Evolutionary conservation across 164 flowering plant genomes (phyloP), one percentile per base, ranked within the genome.

Genomic region (Liriodendron chinense): DNA sequence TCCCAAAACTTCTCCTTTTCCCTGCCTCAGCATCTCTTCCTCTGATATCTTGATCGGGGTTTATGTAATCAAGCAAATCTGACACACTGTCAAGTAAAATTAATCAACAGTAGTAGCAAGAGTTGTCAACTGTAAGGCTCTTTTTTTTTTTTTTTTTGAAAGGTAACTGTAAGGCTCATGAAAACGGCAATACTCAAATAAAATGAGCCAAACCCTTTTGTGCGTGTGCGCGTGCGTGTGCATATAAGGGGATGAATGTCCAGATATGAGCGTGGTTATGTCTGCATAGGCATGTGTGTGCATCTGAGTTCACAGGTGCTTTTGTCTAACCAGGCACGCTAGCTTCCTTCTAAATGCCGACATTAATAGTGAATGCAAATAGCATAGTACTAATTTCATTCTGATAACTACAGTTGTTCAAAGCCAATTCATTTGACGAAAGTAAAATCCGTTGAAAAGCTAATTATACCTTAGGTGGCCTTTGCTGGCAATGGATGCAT

Each of bases 401-500:
- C 16, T 1, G 59, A 53, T 53, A 53, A 53, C 16, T 16, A 53
- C 59, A 53, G 12, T 53, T 53, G 8, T 12, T 53, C 59, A 49
- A 49, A 49, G 9, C 7, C 53, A 53, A 53, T 53, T 16, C 18
- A 16, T 16, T 53, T 12, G 66, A n/a, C 10, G 2, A 20, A 63
- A 65, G 5, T 12, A 14, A 67, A 67, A 12, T 67, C 26, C 18
- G 3, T 12, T 20, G 47, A 28, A 67, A 18, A 14, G 18, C 69
- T 67, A 67, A 2, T 18, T 34, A 28, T 85, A 94, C 99, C 99
- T 96, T 23, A 96, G 79, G 78, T 96, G 99, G 69, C 99, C 99
- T 86, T 94, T 96, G 89, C 99, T 96, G 81, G 99, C 98, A 72
- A 96, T 96, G 69, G 99, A 96, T 76, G 99, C 97, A 90, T 96